Evolutionary conservation across 345 rosid species (phyloP), one percentile per base, ranked within the genome.

Genomic region (Melaleuca quinquenervia): DNA sequence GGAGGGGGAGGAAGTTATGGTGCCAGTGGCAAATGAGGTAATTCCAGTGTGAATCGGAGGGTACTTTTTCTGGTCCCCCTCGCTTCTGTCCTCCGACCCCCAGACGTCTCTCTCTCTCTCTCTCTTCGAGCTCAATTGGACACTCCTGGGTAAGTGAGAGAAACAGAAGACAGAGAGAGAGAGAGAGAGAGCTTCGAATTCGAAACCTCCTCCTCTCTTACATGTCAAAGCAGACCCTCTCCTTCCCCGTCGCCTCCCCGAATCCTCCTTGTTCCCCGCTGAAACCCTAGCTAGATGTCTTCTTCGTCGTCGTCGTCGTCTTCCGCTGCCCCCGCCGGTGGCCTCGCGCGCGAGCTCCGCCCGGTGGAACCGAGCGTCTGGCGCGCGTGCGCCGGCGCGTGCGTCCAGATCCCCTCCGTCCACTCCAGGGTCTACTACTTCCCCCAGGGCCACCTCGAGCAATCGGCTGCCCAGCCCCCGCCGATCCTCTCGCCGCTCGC

Each of bases 381-480:
- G 99, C 92, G 95, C 1, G 93, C 96, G 74, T 96, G 95, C 86
- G 98, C 98, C 0, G 98, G 99, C 3, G 88, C 94, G 45, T 90
- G 93, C 45, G 92, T 94, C 15, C 94, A 88, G 82, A 91, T 93
- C 88, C 98, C 97, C 9, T 2, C 92, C 6, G 52, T 94, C 24
- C 82, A 90, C 70, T 92, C 98, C 84, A 90, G 95, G 92, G 99
- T 95, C 85, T 95, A 93, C 82, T 97, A 95, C 89, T 97, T 97
- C 87, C 95, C 98, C 26, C 95, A 96, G 83, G 99, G 98, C 8
- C 98, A 97, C 85, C 58, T 93, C 10, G 98, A 96, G 84, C 98
- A 95, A 80, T 91, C 92, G 16, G 87, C 91, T 26, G 64, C 85
- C 12, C 88, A 87, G 10, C 52, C 91, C 41, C 55, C 55, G 58